These are phyloP conservation scores for Zarea fungicola DNA, from an alignment of 2,329 filamentous ascomycete genomes.

Conservation along the genomic window DNA sequence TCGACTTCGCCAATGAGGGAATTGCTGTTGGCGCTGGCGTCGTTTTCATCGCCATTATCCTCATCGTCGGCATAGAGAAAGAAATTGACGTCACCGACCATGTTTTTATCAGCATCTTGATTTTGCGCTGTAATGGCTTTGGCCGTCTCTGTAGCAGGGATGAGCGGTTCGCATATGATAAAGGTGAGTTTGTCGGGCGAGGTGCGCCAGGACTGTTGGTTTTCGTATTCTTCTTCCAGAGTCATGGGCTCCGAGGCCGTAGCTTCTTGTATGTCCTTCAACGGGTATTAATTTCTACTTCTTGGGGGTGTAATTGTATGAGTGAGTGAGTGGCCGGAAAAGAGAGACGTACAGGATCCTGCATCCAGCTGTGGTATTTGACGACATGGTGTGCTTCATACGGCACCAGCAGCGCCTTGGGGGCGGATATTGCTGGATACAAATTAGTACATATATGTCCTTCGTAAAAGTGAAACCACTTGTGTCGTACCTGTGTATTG, in stretches of 20 bases:
- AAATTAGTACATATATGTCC: background rate
- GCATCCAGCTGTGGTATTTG: constrained; percentile 88
- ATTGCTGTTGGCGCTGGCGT: constrained; percentile 22
- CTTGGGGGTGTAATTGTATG: too few relatives aligned
- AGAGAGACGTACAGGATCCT: constrained; percentile 57
- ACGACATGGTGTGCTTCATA: constrained; percentile 78
- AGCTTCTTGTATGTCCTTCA: constrained; percentile 69
- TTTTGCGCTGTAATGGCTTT: constrained; percentile 28
- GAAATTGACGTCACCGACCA: constrained; percentile 75
- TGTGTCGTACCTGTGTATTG: background rate
- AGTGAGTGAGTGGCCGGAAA: too few relatives aligned
- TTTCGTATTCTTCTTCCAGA: constrained; percentile 77
- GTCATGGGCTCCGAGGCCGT: constrained; percentile 84
- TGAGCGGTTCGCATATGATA: constrained; percentile 62
- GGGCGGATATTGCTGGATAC: constrained; percentile 61
- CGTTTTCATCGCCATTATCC: constrained; percentile 39
- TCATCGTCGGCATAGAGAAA: constrained; percentile 64
- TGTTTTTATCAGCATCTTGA: constrained; percentile 50
- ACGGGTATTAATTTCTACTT: too few relatives aligned
- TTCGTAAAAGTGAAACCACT: too few relatives aligned
- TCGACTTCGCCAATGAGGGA: constrained; percentile 66
- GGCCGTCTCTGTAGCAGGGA: constrained; percentile 1
- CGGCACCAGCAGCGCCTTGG: constrained; percentile 69
- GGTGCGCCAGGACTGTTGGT: constrained; percentile 81
- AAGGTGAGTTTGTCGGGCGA: constrained; percentile 89